Evolutionary conservation across 371 early-diverging fungal genomes (phyloP), one percentile per base, ranked within the genome.

Genomic region (Basidiobolus meristosporus): DNA sequence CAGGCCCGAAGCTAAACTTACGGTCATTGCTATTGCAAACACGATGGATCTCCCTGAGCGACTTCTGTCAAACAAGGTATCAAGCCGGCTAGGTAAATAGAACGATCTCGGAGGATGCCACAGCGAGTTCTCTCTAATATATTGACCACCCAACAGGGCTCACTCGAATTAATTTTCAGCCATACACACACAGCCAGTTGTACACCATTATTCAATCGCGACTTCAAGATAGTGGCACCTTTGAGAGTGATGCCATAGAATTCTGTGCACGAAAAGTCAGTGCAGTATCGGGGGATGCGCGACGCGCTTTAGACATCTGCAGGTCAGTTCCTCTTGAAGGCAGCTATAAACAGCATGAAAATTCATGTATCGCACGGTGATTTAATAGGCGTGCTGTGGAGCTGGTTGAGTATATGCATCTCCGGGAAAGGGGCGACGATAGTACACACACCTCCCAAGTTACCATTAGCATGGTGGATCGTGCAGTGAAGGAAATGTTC

Each of bases 1-100:
- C 41, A 62, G 77, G 34, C 65, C 73, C 1, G 57, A 77, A 38
- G 82, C 91, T 2, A 62, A 77, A 36, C 55, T 98, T 9, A 74
- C 96, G 40, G 81, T 99, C 0, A 67, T 98, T 16, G 90, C 95
- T 0, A 82, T 99, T 36, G 98, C 98, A 18, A 99, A 99, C 51
- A 98, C 98, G 0, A 95, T 98, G 87, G 95, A 98, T 54, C 60
- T 98, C 20, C 98, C 98, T 0, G 98, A 98, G 49, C 73, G 90
- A 37, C 67, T 87, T 60, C 69, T 93, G 36, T 67, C 73, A n/a
- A 82, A 86, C 50, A 89, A 89, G 47, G 73, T 96, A 26, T 82
- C 93, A 2, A 90, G 92, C 56, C 68, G 98, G 7, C 53, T 98
- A 39, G n/a, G n/a, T n/a, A n/a, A n/a, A n/a, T n/a, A n/a, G n/a